These are phyloP conservation scores for Selenicereus undatus DNA, from an alignment of 148 eudicot species.

Conservation along the genomic window DNA sequence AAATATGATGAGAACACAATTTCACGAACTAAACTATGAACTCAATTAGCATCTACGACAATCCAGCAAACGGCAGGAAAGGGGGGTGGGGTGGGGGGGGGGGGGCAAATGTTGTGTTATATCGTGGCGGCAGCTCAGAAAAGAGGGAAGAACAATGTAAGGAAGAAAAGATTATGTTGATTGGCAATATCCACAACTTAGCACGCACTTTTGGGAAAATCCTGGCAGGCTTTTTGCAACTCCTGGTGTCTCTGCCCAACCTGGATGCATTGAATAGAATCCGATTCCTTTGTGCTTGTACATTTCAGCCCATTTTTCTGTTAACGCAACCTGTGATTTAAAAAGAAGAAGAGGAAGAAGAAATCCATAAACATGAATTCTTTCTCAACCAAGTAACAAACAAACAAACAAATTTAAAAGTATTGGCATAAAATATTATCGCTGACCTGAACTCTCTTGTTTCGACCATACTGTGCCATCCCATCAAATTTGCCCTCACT, in stretches of 20 bases:
- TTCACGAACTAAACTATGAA: background rate
- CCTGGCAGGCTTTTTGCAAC: conserved; percentile 71
- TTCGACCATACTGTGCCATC: conserved; percentile 71
- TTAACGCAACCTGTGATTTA: conserved; percentile 66
- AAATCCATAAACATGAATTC: background rate
- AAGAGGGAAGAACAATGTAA: background rate
- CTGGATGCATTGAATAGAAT: conserved; percentile 94
- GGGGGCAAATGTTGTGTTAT: background rate
- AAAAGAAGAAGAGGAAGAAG: background rate
- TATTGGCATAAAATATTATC: background rate
- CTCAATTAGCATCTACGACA: background rate
- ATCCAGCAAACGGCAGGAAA: background rate
- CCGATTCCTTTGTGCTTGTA: conserved; percentile 58
- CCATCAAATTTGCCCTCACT: conserved; percentile 58
- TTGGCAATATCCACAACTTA: background rate
- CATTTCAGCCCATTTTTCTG: conserved; percentile 82
- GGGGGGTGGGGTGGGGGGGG: no score
- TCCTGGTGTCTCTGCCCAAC: conserved; percentile 99
- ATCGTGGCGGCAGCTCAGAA: background rate
- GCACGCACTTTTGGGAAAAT: conserved; percentile 62
- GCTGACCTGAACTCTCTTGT: conserved; percentile 86
- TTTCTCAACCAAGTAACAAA: background rate
- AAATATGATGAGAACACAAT: background rate
- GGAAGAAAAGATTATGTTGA: background rate
- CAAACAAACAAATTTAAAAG: background rate